Evolutionary conservation across 331 rosid genomes (phyloP).

Genomic region (Rosa hybrid): DNA sequence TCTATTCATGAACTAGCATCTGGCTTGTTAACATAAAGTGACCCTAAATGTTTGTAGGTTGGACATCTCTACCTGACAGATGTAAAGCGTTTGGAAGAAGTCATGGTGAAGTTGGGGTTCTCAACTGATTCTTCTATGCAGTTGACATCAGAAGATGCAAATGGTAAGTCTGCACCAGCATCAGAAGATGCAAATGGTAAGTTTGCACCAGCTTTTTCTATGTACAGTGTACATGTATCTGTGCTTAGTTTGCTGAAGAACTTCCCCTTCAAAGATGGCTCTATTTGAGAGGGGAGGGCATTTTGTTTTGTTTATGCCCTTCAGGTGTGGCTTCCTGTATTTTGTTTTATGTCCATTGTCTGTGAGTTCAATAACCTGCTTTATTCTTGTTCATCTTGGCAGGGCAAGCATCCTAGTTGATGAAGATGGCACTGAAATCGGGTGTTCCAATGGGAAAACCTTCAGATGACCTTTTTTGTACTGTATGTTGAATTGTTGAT

Average conservation of each 20-base stretch:
- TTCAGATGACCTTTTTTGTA: neutral
- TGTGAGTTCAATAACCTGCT: neutral
- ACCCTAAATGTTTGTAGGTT: constrained; percentile 46
- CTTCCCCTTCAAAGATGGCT: neutral
- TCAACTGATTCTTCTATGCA: constrained; percentile 65
- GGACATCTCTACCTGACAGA: constrained; percentile 85
- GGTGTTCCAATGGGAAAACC: neutral
- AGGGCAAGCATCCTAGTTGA: constrained; percentile 9
- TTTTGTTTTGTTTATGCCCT: neutral
- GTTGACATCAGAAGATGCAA: constrained; percentile 52
- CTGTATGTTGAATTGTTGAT: neutral
- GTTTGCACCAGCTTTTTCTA: constrained; percentile 18
- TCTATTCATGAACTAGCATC: neutral
- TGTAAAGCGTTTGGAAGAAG: constrained; percentile 72
- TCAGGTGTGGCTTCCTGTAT: neutral
- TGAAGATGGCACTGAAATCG: neutral
- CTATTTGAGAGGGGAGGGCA: neutral
- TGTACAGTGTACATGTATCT: neutral
- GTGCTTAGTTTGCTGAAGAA: neutral
- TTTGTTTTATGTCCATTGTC: neutral
- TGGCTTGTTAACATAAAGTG: constrained; percentile 26
- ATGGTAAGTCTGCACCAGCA: constrained; percentile 43
- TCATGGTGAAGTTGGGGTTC: constrained; percentile 81
- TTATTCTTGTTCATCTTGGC: neutral
- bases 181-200: constrained; percentile 55